Conservation (phyloP, 2,329 filamentous ascomycete genomes). For the Lanzia echinophila region DNA sequence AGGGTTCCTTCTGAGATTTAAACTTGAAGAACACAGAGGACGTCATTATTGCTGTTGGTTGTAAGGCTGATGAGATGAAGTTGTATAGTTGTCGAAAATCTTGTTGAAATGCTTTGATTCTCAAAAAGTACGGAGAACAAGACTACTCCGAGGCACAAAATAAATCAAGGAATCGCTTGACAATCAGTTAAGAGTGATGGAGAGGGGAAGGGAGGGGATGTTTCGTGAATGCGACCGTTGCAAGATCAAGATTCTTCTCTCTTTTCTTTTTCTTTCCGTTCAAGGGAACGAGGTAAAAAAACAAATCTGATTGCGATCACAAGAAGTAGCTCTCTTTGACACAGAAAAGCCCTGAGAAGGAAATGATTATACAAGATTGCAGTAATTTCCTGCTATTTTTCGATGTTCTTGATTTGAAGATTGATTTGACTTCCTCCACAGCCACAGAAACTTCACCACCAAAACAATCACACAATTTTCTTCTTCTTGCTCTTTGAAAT, state of each 20-base stretch:
- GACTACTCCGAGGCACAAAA: slow-evolving; percentile 21
- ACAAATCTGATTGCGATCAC: slow-evolving; percentile 34
- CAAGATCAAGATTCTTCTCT: slow-evolving; percentile 30
- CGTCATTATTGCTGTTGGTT: slow-evolving; percentile 26
- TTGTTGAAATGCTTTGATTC: slow-evolving; percentile 7
- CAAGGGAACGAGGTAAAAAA: slow-evolving; percentile 31
- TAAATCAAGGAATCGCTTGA: slow-evolving; percentile 19
- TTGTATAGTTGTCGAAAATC: slow-evolving; percentile 11
- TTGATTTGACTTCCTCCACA: slow-evolving; percentile 15
- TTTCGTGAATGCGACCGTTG: slow-evolving; percentile 29
- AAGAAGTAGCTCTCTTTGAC: slow-evolving; percentile 27
- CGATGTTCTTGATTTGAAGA: slow-evolving; percentile 21
- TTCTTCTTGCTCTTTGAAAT: not conserved
- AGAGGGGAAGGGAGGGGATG: slow-evolving; percentile 19
- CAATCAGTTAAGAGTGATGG: slow-evolving; percentile 21
- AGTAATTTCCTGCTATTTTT: slow-evolving; percentile 25
- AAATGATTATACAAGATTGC: slow-evolving; percentile 33
- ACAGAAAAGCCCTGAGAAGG: slow-evolving; percentile 27
- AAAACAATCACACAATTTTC: slow-evolving; percentile 4
- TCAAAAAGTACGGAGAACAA: slow-evolving; percentile 13
- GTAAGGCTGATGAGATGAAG: slow-evolving; percentile 12
- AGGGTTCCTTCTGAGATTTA: slow-evolving; percentile 95
- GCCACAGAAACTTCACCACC: slow-evolving; percentile 7
- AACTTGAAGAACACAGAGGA: slow-evolving; percentile 99
- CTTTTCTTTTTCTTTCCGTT: slow-evolving; percentile 30